Evolutionary conservation across 345 rosid species (phyloP).

Genomic region (Melaleuca quinquenervia): DNA sequence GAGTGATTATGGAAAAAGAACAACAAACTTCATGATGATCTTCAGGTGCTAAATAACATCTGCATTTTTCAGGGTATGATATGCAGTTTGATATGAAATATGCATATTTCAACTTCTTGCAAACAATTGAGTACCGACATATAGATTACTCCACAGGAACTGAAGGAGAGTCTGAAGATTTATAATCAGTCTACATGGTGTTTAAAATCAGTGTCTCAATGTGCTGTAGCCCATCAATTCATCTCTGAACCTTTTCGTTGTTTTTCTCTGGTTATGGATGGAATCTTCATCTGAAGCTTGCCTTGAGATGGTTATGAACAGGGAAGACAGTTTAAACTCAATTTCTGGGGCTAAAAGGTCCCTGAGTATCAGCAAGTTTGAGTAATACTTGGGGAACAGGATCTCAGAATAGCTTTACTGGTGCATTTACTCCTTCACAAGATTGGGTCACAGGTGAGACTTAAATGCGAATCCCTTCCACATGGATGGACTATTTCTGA

Average conservation of each 20-base stretch:
- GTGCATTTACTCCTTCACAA: not conserved
- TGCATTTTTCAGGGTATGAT: conserved; percentile 51
- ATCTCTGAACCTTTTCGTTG: not conserved
- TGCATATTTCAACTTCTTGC: conserved; percentile 77
- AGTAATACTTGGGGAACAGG: not conserved
- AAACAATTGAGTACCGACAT: conserved; percentile 31
- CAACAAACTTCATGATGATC: not conserved
- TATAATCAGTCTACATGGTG: not conserved
- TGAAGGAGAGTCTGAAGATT: not conserved
- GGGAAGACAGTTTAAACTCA: not conserved
- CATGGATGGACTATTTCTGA: not conserved
- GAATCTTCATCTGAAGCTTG: not conserved
- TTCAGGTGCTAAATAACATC: not conserved
- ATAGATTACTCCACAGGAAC: not conserved
- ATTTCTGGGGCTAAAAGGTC: not conserved
- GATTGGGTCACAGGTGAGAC: not conserved
- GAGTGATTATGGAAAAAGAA: not conserved
- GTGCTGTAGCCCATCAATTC: not conserved
- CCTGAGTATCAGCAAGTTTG: not conserved
- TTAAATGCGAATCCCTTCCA: not conserved
- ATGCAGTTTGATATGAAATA: conserved; percentile 86
- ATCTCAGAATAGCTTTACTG: not conserved
- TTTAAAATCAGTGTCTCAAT: not conserved
- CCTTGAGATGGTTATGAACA: not conserved
- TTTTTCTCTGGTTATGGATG: not conserved